phyloP scores from a whole-genome alignment of 2,329 filamentous ascomycete species.

The Zasmidium angulare region DNA sequence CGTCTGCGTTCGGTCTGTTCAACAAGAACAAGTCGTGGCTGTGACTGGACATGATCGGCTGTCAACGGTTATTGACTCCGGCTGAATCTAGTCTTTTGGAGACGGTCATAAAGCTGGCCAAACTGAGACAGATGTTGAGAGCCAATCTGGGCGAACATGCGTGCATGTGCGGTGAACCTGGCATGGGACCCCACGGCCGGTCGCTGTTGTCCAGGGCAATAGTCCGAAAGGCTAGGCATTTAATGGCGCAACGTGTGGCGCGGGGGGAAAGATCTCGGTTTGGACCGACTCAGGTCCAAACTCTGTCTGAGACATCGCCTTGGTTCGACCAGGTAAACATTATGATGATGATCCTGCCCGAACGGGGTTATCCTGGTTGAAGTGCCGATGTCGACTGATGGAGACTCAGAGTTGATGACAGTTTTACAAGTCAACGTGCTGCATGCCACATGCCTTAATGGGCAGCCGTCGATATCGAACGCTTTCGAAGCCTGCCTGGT shows the following conservation, averaged over 20 bases:
- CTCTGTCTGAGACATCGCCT: background rate
- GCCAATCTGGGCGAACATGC: background rate
- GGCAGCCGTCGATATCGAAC: no score
- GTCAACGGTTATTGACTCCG: background rate
- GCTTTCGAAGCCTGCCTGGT: no score
- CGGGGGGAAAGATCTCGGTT: background rate
- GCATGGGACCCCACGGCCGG: background rate
- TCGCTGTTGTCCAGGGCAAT: background rate
- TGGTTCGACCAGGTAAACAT: background rate
- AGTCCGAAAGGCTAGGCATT: background rate
- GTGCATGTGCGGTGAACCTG: background rate
- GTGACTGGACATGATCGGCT: background rate
- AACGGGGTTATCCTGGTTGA: background rate
- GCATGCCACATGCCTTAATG: no score
- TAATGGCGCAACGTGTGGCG: background rate
- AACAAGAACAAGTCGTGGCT: background rate
- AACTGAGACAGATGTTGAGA: conserved; percentile 1
- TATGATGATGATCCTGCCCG: background rate
- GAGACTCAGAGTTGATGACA: no score
- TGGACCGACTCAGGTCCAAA: background rate
- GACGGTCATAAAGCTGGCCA: background rate
- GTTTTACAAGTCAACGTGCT: no score
- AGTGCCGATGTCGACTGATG: background rate
- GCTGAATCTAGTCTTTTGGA: background rate
- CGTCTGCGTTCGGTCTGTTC: background rate